Evolutionary conservation across 2,329 filamentous ascomycete genomes (phyloP), one percentile per base, ranked within the genome.

Genomic region (Verticillium dahliae): DNA sequence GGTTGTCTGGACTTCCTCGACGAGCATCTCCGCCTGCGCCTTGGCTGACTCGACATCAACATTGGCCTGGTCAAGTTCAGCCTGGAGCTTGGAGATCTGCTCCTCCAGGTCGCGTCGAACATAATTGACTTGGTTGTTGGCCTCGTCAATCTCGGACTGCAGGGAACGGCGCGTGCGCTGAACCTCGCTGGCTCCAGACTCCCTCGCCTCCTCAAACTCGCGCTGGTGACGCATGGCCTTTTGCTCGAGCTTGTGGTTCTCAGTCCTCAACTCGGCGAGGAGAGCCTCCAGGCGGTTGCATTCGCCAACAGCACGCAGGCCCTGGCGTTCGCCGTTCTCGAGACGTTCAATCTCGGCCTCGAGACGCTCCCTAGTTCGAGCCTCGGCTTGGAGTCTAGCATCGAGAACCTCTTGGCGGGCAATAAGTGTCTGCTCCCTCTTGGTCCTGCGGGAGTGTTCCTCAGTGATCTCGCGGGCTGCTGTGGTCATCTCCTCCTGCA

Each of bases 401-500:
- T 93, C 90, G 31, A 96, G 83, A 45, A 92, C 88, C 69, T 94
- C 89, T 67, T 91, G 90, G 65, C 92, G 81, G 64, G 91, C 91
- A 66, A 92, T 80, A 66, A 91, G 85, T 62, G 91, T 88, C 67
- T 91, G 87, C 71, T 96, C 91, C 72, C 89, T 89, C 76, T 90
- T 90, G 69, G 87, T 86, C 76, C 90, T 93, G 39, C 85, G 82
- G 35, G 89, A 86, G 71, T 93, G 94, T 71, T 98, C 93, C 68
- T 90, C 87, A 27, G 90, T 87, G 64, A 97, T 87, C 64, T 96
- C 89, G 56, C 86, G 86, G 60, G 91, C 88, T 57, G 92, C 90
- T 61, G 81, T 81, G 37, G 87, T 85, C 89, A 98, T 94, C 68
- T 97, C 92, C 65, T 92, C 85, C 74, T 98, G 93, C 45, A 99